Conservation (phyloP, 345 rosid species). For the Populus deltoides region DNA sequence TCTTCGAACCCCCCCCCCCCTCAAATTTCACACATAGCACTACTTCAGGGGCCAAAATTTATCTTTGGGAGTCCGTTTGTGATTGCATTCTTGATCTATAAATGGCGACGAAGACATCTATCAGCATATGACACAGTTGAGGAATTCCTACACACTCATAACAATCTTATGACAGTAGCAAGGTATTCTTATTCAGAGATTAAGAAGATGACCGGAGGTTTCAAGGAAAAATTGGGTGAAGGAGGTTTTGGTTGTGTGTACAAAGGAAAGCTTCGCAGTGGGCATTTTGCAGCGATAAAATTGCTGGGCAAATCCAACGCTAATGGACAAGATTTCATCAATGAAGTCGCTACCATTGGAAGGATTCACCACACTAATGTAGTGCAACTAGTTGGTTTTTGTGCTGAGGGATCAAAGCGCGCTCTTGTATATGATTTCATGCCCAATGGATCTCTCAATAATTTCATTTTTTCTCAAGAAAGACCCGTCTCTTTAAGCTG, state of each 20-base stretch:
- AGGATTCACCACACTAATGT: neutral
- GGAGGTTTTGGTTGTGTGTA: conserved; percentile 2
- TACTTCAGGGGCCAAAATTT: neutral
- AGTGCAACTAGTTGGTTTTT: neutral
- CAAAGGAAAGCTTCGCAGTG: neutral
- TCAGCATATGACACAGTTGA: neutral
- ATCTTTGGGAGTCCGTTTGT: neutral
- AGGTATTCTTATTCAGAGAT: neutral
- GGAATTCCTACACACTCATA: neutral
- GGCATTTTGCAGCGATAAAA: neutral
- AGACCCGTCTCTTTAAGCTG: neutral
- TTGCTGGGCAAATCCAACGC: neutral
- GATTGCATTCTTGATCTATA: neutral
- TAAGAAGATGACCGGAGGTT: neutral
- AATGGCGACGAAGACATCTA: neutral
- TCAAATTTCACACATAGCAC: neutral
- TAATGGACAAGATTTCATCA: neutral
- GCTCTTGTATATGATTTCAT: neutral
- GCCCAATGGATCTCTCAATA: neutral
- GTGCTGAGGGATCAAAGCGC: neutral
- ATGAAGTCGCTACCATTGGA: conserved; percentile 1
- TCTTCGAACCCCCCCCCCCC: too few relatives aligned
- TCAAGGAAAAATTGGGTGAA: neutral
- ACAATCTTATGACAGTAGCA: neutral
- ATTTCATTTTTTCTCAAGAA: neutral